A percentile compares a stretch with the other conserved stretches of the same genome.
These are phyloP conservation scores for Microglena sp. DNA, from an alignment of 139 green algal species.

Conservation along the genomic window DNA sequence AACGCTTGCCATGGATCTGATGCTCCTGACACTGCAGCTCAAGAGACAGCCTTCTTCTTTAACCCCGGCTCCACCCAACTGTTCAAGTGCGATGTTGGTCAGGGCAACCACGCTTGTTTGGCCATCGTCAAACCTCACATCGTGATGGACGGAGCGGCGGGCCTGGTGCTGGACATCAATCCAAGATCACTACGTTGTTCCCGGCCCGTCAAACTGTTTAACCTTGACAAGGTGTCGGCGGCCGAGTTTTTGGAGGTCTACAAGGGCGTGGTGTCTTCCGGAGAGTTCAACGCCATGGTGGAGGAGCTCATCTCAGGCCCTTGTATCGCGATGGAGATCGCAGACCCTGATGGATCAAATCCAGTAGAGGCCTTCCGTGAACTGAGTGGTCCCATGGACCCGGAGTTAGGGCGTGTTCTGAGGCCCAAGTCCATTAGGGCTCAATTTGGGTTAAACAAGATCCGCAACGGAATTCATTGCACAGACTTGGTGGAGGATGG, in stretches of 20 bases:
- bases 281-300: conserved; percentile 61
- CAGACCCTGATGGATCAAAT: conserved; percentile 12
- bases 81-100: conserved; percentile 27
- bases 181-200: too few relatives aligned
- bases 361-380: conserved; percentile 46
- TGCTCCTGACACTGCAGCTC: conserved; percentile 42
- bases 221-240: conserved; percentile 26
- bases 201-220: too few relatives aligned
- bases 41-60: conserved; percentile 65
- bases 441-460: conserved; percentile 54
- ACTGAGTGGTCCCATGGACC: conserved; percentile 56
- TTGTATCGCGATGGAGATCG: conserved; percentile 51
- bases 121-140: conserved; percentile 65
- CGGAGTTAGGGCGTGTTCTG: conserved; percentile 62
- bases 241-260: conserved; percentile 40
- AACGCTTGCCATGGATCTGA: conserved; percentile 71
- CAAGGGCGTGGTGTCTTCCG: conserved; percentile 47
- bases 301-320: conserved; percentile 62
- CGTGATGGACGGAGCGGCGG: conserved; percentile 39
- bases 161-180: conserved; percentile 27
- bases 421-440: conserved; percentile 56
- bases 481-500: conserved; percentile 75
- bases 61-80: conserved; percentile 7
- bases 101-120: conserved; percentile 40
- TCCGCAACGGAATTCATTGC: conserved; percentile 68